Conservation (phyloP, 768 basidiomycete genomes). For the Tricholoma matsutake region DNA sequence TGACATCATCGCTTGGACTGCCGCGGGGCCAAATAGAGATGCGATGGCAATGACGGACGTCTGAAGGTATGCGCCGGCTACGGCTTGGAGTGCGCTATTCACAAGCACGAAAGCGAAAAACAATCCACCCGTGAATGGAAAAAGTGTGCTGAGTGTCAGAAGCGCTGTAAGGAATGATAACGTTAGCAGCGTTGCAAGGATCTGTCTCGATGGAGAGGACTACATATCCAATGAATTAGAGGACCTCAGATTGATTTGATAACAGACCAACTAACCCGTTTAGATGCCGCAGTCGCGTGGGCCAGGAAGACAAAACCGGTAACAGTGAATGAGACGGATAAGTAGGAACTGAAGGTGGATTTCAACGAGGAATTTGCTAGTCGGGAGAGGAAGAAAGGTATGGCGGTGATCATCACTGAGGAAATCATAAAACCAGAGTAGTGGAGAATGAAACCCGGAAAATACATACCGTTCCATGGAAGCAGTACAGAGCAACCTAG, state of each 20-base stretch:
- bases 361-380: constrained; percentile 57
- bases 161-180: constrained; percentile 54
- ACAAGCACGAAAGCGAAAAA: constrained; percentile 69
- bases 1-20: constrained; percentile 74
- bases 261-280: constrained; percentile 46
- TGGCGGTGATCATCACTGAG: constrained; percentile 83
- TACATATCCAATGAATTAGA: constrained; percentile 23
- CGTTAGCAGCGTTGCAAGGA: constrained; percentile 47
- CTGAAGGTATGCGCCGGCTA: constrained; percentile 71
- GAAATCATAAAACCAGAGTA: not conserved
- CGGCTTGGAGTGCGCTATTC: constrained; percentile 56
- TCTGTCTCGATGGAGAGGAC: constrained; percentile 59
- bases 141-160: constrained; percentile 65
- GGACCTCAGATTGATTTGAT: not conserved
- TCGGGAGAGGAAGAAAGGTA: constrained; percentile 75
- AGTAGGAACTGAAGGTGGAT: constrained; percentile 61
- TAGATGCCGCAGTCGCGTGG: constrained; percentile 68
- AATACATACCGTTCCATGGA: constrained; percentile 81
- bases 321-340: constrained; percentile 60
- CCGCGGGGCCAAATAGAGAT: constrained; percentile 69
- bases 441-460: not conserved
- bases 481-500: constrained; percentile 68
- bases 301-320: constrained; percentile 69
- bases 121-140: constrained; percentile 45
- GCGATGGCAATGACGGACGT: constrained; percentile 79